phyloP scores from a whole-genome alignment of 106 monocot species.

The Allium cepa region DNA sequence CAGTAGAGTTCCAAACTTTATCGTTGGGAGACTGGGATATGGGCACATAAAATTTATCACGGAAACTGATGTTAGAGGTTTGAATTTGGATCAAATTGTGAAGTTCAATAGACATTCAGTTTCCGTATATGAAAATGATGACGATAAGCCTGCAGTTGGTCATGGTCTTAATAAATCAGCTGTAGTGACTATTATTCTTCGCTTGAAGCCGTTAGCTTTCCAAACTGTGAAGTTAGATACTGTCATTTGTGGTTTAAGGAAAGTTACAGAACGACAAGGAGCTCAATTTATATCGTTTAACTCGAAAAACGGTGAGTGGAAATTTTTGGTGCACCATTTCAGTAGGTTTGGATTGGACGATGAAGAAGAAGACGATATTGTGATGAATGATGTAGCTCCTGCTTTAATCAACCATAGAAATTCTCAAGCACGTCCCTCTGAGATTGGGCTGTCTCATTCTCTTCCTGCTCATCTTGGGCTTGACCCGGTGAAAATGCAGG shows the following conservation, averaged over 20 bases:
- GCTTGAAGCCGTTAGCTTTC: not conserved
- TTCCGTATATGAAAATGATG: constrained; percentile 67
- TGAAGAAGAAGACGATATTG: constrained; percentile 75
- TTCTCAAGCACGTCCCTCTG: constrained; percentile 17
- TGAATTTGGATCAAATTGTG: constrained; percentile 66
- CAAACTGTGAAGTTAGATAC: constrained; percentile 20
- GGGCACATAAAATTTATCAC: constrained; percentile 55
- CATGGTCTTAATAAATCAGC: constrained; percentile 87
- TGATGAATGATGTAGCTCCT: constrained; percentile 42
- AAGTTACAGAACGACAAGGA: constrained; percentile 46
- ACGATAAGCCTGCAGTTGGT: constrained; percentile 60
- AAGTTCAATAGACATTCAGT: constrained; percentile 61
- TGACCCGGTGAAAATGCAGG: constrained; percentile 88
- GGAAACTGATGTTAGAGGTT: constrained; percentile 62
- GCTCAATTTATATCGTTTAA: constrained; percentile 72
- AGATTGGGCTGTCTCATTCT: constrained; percentile 61
- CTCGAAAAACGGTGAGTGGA: constrained; percentile 54
- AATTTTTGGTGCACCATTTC: constrained; percentile 76
- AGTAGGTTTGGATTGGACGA: constrained; percentile 88
- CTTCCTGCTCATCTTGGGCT: constrained; percentile 97
- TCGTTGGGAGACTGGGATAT: constrained; percentile 67
- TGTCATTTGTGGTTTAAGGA: constrained; percentile 29
- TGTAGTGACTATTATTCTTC: constrained; percentile 66
- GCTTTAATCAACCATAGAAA: constrained; percentile 16
- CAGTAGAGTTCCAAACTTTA: constrained; percentile 68